A percentile compares a stretch with the other conserved stretches of the same genome.
These are phyloP conservation scores for Rhodocollybia butyracea DNA, from an alignment of 768 basidiomycete genomes.

Conservation along the genomic window DNA sequence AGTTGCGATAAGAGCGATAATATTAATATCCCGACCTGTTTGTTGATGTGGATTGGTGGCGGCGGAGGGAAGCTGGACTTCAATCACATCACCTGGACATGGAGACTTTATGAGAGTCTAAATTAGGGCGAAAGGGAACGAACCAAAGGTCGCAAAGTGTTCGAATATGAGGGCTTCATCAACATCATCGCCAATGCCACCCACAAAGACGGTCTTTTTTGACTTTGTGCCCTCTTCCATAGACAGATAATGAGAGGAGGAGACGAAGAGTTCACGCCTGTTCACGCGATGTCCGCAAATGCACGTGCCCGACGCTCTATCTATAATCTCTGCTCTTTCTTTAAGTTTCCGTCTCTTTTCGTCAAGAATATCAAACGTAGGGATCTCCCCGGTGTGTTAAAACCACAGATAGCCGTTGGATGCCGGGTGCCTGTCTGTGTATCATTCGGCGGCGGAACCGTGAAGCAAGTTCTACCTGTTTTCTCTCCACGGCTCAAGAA, in stretches of 20 bases:
- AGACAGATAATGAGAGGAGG: not conserved
- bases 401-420: no score
- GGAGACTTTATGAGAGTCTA: constrained; percentile 7
- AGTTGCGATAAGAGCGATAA: not conserved
- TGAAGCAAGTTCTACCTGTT: constrained; percentile 12
- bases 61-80: constrained; percentile 85
- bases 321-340: no score
- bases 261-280: constrained; percentile 21
- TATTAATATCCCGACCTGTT: constrained; percentile 43
- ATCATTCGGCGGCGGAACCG: not conserved
- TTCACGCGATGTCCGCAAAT: constrained; percentile 39
- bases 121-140: constrained; percentile 19
- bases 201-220: constrained; percentile 87
- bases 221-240: constrained; percentile 84
- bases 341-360: no score
- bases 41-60: constrained; percentile 64
- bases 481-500: no score
- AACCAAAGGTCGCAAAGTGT: constrained; percentile 88
- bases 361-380: no score
- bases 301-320: no score
- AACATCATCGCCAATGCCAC: constrained; percentile 80
- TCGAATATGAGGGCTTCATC: constrained; percentile 77
- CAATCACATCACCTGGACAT: constrained; percentile 80
- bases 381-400: no score
- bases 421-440: no score